These are phyloP conservation scores for Lactuca saligna DNA, from an alignment of 129 eudicot species.

Conservation along the genomic window DNA sequence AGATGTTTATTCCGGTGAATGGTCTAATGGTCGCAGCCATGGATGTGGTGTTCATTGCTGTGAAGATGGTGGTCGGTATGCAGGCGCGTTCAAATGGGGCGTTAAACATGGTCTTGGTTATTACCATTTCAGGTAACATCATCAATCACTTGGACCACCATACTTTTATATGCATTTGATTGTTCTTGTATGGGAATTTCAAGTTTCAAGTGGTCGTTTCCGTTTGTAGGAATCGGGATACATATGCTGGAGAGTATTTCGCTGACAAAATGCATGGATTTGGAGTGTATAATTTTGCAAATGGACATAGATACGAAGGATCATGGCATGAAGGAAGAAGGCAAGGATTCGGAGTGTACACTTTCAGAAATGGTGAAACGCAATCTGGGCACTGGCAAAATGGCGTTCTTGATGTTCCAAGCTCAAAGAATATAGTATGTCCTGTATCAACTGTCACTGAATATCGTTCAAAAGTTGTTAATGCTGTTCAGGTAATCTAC, in stretches of 20 bases:
- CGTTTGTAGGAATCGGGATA: slow-evolving; percentile 60
- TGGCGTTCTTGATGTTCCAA: slow-evolving; percentile 71
- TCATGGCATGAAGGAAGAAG: slow-evolving; percentile 98
- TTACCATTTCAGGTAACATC: slow-evolving; percentile 30
- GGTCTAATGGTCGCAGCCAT: slow-evolving; percentile 40
- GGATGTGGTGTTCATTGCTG: slow-evolving; percentile 37
- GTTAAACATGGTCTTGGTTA: slow-evolving; percentile 39
- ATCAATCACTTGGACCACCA: background rate
- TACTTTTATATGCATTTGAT: background rate
- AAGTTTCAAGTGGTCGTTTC: background rate
- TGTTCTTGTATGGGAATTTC: too few species aligned
- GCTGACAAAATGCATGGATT: slow-evolving; percentile 98
- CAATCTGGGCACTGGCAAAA: slow-evolving; percentile 90
- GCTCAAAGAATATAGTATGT: slow-evolving; percentile 43
- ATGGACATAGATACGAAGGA: slow-evolving; percentile 89
- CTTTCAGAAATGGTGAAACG: slow-evolving; percentile 84
- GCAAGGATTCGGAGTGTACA: slow-evolving; percentile 90
- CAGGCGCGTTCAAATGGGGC: slow-evolving; percentile 38
- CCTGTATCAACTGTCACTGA: slow-evolving; percentile 61
- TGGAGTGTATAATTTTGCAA: slow-evolving; percentile 77
- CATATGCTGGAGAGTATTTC: slow-evolving; percentile 93
- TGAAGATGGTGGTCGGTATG: slow-evolving; percentile 33
- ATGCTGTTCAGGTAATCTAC: slow-evolving; percentile 61
- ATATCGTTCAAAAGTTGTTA: slow-evolving; percentile 74
- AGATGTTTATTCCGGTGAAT: slow-evolving; percentile 41